Evolutionary conservation across 768 basidiomycete genomes (phyloP).

Genomic region (Psilocybe cubensis): DNA sequence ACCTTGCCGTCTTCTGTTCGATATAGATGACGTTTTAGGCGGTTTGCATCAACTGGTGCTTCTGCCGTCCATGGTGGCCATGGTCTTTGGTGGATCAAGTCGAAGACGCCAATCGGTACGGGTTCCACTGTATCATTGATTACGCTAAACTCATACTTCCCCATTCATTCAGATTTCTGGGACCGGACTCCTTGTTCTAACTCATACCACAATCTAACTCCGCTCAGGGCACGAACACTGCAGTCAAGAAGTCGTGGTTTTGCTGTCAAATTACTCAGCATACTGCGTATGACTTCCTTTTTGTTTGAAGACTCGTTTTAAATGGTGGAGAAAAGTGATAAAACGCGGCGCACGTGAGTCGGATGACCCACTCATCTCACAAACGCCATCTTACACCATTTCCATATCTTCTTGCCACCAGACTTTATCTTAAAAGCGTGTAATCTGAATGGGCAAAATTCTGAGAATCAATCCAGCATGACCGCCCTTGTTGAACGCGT

Average conservation of each 20-base stretch:
- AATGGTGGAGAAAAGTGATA: neutral
- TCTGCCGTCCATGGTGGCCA: neutral
- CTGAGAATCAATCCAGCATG: neutral
- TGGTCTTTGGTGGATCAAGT: neutral
- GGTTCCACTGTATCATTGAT: neutral
- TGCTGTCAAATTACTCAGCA: neutral
- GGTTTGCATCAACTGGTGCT: neutral
- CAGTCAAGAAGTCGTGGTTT: neutral
- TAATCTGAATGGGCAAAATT: neutral
- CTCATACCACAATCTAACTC: neutral
- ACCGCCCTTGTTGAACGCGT: slow-evolving; percentile 13
- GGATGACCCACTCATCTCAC: slow-evolving; percentile 6
- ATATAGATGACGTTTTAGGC: neutral
- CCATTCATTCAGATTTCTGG: neutral
- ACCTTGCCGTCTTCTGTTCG: neutral
- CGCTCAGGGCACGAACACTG: neutral
- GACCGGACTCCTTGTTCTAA: neutral
- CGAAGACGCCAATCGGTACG: slow-evolving; percentile 1
- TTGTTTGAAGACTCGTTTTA: neutral
- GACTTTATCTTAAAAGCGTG: neutral
- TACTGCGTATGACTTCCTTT: neutral
- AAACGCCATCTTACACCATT: slow-evolving; percentile 15
- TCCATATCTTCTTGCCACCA: slow-evolving; percentile 6
- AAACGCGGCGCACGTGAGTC: neutral
- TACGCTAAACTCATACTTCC: neutral